Evolutionary conservation across 2,329 filamentous ascomycete genomes (phyloP).

Genomic region (Beauveria australis): DNA sequence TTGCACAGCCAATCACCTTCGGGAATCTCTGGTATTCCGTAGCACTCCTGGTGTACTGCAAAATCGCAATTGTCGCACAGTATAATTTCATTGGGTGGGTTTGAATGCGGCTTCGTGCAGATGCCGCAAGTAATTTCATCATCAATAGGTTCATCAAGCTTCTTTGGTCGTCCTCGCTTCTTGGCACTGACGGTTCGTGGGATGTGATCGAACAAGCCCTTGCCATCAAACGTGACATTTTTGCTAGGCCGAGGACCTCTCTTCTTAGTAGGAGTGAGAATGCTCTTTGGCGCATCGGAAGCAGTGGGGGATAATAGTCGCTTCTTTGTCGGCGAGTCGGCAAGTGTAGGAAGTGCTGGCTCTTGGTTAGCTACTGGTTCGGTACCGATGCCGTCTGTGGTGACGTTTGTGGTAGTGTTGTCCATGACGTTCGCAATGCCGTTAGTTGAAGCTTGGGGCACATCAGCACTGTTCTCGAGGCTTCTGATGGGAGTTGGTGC

Average conservation of each 20-base stretch:
- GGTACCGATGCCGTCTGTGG: not conserved
- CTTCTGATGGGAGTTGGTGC: not conserved
- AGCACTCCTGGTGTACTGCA: slow-evolving; percentile 55
- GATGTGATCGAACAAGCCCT: slow-evolving; percentile 43
- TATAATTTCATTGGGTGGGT: slow-evolving; percentile 52
- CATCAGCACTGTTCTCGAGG: not conserved
- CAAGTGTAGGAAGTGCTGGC: not conserved
- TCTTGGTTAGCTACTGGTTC: not conserved
- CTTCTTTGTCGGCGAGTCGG: slow-evolving; percentile 10
- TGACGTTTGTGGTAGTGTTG: no score
- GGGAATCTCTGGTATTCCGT: slow-evolving; percentile 47
- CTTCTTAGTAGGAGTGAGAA: slow-evolving; percentile 46
- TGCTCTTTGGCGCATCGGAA: slow-evolving; percentile 38
- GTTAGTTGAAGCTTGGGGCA: slow-evolving; percentile 10
- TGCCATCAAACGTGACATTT: slow-evolving; percentile 45
- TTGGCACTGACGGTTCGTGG: slow-evolving; percentile 29
- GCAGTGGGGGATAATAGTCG: slow-evolving; percentile 6
- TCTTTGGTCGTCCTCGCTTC: slow-evolving; percentile 20
- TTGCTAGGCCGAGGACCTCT: slow-evolving; percentile 35
- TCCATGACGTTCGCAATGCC: slow-evolving; percentile 1
- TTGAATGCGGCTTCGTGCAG: slow-evolving; percentile 49
- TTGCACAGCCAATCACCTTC: slow-evolving; percentile 57
- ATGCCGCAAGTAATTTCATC: slow-evolving; percentile 51
- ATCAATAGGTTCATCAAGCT: slow-evolving; percentile 24
- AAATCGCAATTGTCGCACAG: slow-evolving; percentile 58